phyloP scores from a whole-genome alignment of 371 early-diverging fungal species.

The Massospora cicadina region DNA sequence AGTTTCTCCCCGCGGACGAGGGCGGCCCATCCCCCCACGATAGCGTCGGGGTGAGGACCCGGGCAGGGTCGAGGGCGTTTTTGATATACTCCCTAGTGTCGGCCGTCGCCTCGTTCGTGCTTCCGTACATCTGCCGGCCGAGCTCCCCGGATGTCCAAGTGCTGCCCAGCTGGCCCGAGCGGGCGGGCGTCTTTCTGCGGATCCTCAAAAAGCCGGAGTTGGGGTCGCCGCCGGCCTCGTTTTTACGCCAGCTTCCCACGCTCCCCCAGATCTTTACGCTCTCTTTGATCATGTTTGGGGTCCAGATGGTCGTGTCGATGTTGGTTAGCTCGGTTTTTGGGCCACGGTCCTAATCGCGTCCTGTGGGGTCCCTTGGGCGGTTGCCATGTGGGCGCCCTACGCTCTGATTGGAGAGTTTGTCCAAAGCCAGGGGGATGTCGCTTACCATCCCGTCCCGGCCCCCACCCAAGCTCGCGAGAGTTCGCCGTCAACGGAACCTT shows the following conservation, averaged over 20 bases:
- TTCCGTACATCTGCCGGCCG: constrained; percentile 34
- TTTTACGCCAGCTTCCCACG: background rate
- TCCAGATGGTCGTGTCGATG: constrained; percentile 45
- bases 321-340: constrained; percentile 27
- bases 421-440: background rate
- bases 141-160: background rate
- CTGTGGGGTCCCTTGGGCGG: constrained; percentile 73
- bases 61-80: constrained; percentile 71
- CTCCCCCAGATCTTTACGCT: constrained; percentile 33
- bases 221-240: background rate
- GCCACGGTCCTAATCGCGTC: constrained; percentile 47
- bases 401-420: constrained; percentile 75
- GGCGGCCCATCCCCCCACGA: constrained; percentile 16
- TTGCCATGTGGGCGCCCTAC: constrained; percentile 84
- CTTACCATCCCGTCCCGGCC: background rate
- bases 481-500: constrained; percentile 19
- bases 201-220: background rate
- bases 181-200: background rate
- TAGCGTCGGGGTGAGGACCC: constrained; percentile 43
- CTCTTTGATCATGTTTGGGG: constrained; percentile 42
- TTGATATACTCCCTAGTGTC: constrained; percentile 62
- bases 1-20: constrained; percentile 22
- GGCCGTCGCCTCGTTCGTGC: constrained; percentile 41
- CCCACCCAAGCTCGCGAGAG: background rate
- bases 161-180: background rate